Conservation (phyloP, 1,139 yeast species). For the Lodderomyces pseudojiufengensis region DNA sequence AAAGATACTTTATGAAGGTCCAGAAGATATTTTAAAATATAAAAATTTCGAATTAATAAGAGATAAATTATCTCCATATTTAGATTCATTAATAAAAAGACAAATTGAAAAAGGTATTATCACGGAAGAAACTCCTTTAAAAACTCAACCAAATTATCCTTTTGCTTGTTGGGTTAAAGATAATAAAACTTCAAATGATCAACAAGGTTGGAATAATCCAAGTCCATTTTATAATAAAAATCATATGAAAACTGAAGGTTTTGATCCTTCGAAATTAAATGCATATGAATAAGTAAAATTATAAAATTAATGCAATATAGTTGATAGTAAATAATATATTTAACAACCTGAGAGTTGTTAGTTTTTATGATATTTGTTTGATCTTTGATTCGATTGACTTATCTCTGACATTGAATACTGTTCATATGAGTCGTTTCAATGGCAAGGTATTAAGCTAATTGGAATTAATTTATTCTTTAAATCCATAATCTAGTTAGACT, state of each 20-base stretch:
- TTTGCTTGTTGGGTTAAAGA: conserved; percentile 50
- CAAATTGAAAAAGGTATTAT: conserved; percentile 58
- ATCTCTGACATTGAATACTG: too few species aligned
- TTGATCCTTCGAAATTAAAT: conserved; percentile 18
- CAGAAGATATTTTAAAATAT: conserved; percentile 60
- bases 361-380: too few species aligned
- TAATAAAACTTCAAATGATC: conserved; percentile 34
- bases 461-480: too few species aligned
- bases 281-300: conserved; percentile 27
- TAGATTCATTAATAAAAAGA: conserved; percentile 53
- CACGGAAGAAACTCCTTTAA: conserved; percentile 51
- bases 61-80: conserved; percentile 56
- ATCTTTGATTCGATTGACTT: too few species aligned
- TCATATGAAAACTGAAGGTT: conserved; percentile 18
- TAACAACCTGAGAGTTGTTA: too few species aligned
- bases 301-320: too few species aligned
- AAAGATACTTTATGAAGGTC: conserved; percentile 63
- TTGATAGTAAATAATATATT: too few species aligned
- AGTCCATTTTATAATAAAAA: conserved; percentile 23
- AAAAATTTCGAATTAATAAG: conserved; percentile 56
- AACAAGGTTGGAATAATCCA: conserved; percentile 51
- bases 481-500: too few species aligned
- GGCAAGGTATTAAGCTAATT: too few species aligned
- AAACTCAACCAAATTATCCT: conserved; percentile 61
- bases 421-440: too few species aligned